Base-by-base conservation (phyloP, 306 rosid species). In the Prosopis cineraria region DNA sequence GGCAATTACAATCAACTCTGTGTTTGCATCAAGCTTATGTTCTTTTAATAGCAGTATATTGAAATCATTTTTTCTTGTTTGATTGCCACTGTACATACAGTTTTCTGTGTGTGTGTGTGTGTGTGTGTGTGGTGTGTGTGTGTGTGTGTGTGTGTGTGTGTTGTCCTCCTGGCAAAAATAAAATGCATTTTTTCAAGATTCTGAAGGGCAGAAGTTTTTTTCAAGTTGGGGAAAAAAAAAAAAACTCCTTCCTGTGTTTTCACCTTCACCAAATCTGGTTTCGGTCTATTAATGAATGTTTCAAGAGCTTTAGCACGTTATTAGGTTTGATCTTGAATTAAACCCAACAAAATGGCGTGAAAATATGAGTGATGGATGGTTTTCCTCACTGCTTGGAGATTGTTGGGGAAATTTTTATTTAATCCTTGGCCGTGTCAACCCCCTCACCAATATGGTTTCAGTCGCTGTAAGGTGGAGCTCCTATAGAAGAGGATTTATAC, bases 391-490 rank as follows among this genome's bases (percentile, higher is more conserved):
- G 6, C 70, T 58, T 45, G 19, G 6, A 45, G 50, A 73, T 78
- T 65, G 44, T 66, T 59, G 69, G 68, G 73, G 53, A 30, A 60
- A 67, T 78, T 39, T n/a, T 72, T 5, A 10, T 63, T 22, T 64
- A 63, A 29, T 62, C 67, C 70, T 53, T 72, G 8, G 7, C 10
- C 45, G 9, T 17, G 10, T 9, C 24, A 13, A n/a, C 10, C 12
- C 7, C 19, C 75, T 47, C 2, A 70, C 43, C 45, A n/a, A 31
- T 34, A 47, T 31, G 59, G 30, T 65, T 41, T 39, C 33, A 5
- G n/a, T 73, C 67, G 27, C 47, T 76, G 43, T 72, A 39, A 36
- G 68, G 62, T 52, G 63, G 56, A 73, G 47, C 37, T 72, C 47
- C 34, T 55, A 3, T 37, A 39, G 43, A 64, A 8, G 45, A 36